Evolutionary conservation across 2,329 filamentous ascomycete species (phyloP).

Genomic region (Fonsecaea multimorphosa): DNA sequence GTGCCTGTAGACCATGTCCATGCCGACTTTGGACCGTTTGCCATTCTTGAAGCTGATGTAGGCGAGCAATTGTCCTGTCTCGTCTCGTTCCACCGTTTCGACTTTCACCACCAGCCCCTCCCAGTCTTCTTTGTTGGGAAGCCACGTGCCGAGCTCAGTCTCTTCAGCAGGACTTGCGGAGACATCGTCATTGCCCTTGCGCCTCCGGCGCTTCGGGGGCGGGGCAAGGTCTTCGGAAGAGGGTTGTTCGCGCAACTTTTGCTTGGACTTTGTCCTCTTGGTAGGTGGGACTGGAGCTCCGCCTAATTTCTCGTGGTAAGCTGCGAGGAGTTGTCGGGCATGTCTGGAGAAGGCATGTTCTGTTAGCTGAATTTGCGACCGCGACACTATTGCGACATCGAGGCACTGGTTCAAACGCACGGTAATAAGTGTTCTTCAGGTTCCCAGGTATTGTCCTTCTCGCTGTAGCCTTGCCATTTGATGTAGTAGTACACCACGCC

Average conservation of each 20-base stretch:
- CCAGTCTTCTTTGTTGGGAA: slow-evolving; percentile 51
- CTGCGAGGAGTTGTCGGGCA: slow-evolving; percentile 48
- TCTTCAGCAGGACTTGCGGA: slow-evolving; percentile 36
- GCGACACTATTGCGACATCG: not conserved
- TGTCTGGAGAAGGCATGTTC: slow-evolving; percentile 22
- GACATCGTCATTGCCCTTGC: slow-evolving; percentile 35
- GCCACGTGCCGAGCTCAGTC: slow-evolving; percentile 45
- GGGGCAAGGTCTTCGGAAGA: slow-evolving; percentile 33
- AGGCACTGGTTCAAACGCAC: slow-evolving; percentile 24
- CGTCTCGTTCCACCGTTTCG: slow-evolving; percentile 51
- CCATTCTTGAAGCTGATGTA: slow-evolving; percentile 54
- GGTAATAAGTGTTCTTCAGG: slow-evolving; percentile 54
- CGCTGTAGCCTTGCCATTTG: slow-evolving; percentile 57
- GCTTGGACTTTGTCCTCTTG: slow-evolving; percentile 37
- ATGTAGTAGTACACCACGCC: slow-evolving; percentile 47
- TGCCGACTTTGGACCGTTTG: slow-evolving; percentile 50
- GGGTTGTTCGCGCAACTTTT: slow-evolving; percentile 40
- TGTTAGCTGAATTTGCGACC: slow-evolving; percentile 8
- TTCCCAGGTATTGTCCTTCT: slow-evolving; percentile 53
- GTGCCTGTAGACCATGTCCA: slow-evolving; percentile 50
- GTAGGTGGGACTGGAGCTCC: slow-evolving; percentile 45
- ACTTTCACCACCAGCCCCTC: slow-evolving; percentile 50
- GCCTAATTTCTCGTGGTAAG: slow-evolving; percentile 52
- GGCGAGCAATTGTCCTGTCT: slow-evolving; percentile 46
- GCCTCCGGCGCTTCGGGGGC: slow-evolving; percentile 36